Evolutionary conservation across 2,329 filamentous ascomycete genomes (phyloP).

Genomic region (Cercospora beticola): DNA sequence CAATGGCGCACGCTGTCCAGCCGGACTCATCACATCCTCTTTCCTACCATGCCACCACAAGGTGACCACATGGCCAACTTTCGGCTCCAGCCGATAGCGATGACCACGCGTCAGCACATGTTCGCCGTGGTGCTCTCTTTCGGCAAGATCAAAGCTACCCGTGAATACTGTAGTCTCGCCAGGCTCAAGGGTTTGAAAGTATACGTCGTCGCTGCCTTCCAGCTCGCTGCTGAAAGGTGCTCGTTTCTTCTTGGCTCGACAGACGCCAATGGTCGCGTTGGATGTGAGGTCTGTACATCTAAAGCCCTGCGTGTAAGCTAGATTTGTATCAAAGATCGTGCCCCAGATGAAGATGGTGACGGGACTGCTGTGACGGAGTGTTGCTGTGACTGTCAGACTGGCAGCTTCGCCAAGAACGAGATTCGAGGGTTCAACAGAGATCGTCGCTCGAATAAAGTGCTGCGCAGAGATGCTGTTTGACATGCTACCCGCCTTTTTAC

Average conservation of each 20-base stretch:
- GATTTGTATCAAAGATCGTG: background rate
- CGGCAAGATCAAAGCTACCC: background rate
- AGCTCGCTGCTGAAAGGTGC: background rate
- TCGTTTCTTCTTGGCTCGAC: background rate
- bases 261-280: background rate
- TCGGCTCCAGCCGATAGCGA: background rate
- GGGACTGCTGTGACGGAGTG: background rate
- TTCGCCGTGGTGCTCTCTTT: background rate
- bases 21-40: background rate
- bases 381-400: background rate
- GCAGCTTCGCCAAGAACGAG: background rate
- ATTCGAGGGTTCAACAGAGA: background rate
- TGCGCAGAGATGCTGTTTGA: too few species aligned
- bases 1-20: background rate
- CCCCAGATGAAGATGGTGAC: background rate
- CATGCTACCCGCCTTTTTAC: too few species aligned
- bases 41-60: background rate
- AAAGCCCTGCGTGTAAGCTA: background rate
- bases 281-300: background rate
- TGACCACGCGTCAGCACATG: background rate
- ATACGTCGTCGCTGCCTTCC: background rate
- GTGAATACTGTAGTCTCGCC: background rate
- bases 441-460: background rate
- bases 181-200: background rate
- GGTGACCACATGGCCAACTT: background rate